Conservation (phyloP, 2,329 filamentous ascomycete genomes). For the Lasiodiplodia theobromae region DNA sequence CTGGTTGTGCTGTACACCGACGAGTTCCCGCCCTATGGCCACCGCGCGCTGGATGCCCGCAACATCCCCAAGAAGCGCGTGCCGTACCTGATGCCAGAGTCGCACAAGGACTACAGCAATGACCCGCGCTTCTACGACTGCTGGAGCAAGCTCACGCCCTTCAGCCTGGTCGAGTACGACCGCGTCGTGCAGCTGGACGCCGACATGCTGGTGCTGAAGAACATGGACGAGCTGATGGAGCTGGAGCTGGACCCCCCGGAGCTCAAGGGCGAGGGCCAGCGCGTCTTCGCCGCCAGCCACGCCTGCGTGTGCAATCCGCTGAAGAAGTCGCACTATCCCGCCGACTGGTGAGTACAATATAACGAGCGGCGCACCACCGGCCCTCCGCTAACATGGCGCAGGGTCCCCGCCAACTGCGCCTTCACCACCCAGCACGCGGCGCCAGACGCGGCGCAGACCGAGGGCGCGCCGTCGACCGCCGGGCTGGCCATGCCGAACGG, state of each 20-base stretch:
- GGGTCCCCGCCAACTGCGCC: slow-evolving; percentile 66
- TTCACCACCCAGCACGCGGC: slow-evolving; percentile 64
- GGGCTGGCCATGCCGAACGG: slow-evolving; percentile 67
- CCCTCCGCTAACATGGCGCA: slow-evolving; percentile 32
- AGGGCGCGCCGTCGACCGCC: slow-evolving; percentile 57
- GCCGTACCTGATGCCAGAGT: slow-evolving; percentile 73
- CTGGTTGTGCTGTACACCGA: slow-evolving; percentile 85
- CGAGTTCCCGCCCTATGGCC: slow-evolving; percentile 72
- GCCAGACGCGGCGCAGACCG: slow-evolving; percentile 59
- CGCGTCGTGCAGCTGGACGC: slow-evolving; percentile 85
- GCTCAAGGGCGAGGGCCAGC: slow-evolving; percentile 60
- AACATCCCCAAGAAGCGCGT: slow-evolving; percentile 74
- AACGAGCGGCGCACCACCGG: not conserved
- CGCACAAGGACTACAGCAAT: slow-evolving; percentile 71
- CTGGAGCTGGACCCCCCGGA: slow-evolving; percentile 70
- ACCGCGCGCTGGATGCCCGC: slow-evolving; percentile 71
- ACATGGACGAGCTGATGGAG: slow-evolving; percentile 96
- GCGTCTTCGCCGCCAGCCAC: slow-evolving; percentile 82
- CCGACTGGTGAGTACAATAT: slow-evolving; percentile 64
- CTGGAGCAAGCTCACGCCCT: slow-evolving; percentile 86
- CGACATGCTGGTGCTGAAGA: slow-evolving; percentile 82
- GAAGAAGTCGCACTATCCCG: slow-evolving; percentile 78
- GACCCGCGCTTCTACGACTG: slow-evolving; percentile 89
- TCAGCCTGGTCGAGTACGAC: slow-evolving; percentile 77
- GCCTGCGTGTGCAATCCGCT: slow-evolving; percentile 88